Conservation (phyloP, 768 basidiomycete species). For the Boletus sp. region DNA sequence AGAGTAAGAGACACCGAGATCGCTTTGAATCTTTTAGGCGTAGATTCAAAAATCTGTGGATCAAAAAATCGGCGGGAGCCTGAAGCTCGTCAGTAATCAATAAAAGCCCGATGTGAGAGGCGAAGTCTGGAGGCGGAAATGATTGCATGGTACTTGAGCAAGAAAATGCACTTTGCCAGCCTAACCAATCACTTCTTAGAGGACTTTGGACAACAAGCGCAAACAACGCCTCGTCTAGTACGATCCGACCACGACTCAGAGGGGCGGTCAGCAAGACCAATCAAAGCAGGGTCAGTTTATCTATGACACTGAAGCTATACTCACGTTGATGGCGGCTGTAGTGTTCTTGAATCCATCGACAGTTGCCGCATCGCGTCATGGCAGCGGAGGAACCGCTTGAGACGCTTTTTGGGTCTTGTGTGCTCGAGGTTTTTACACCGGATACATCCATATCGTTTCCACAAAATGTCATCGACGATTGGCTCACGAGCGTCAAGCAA, state of each 20-base stretch:
- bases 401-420: slow-evolving; percentile 56
- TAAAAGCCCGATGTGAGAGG: slow-evolving; percentile 49
- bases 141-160: slow-evolving; percentile 32
- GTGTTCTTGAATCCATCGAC: not conserved
- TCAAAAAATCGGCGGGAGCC: slow-evolving; percentile 71
- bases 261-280: too few relatives aligned
- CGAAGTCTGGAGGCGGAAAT: slow-evolving; percentile 54
- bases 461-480: slow-evolving; percentile 47
- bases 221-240: slow-evolving; percentile 7
- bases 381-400: slow-evolving; percentile 48
- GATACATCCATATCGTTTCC: slow-evolving; percentile 64
- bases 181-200: slow-evolving; percentile 17
- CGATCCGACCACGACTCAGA: too few relatives aligned
- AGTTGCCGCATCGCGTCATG: slow-evolving; percentile 12
- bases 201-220: slow-evolving; percentile 18
- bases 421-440: slow-evolving; percentile 63
- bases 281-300: not conserved
- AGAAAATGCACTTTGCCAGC: slow-evolving; percentile 8
- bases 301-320: not conserved
- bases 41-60: slow-evolving; percentile 51
- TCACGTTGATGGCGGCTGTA: not conserved
- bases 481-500: slow-evolving; percentile 50
- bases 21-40: slow-evolving; percentile 48
- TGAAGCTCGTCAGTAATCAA: slow-evolving; percentile 70
- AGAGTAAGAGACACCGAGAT: slow-evolving; percentile 48